Percentiles rank a stretch among this genome's conserved stretches.
These are phyloP conservation scores for Beta vulgaris DNA, from an alignment of 148 eudicot genomes.

Conservation along the genomic window DNA sequence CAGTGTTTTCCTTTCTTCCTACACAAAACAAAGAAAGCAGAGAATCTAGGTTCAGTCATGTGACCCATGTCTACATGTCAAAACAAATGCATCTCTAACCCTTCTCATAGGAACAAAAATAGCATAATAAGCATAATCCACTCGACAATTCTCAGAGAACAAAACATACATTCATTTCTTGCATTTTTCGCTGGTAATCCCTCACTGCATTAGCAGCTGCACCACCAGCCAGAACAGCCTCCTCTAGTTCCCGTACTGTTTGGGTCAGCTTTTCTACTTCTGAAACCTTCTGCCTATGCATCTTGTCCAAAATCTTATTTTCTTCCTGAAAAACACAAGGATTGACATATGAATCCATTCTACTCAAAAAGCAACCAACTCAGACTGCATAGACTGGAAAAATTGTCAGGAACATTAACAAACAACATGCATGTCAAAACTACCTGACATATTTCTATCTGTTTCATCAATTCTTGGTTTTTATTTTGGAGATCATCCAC, in stretches of 20 bases:
- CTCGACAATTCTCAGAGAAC: not conserved
- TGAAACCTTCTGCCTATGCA: slow-evolving; percentile 86
- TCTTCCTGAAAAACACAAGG: slow-evolving; percentile 61
- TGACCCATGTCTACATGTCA: not conserved
- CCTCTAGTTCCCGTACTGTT: slow-evolving; percentile 90
- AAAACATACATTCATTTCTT: slow-evolving; percentile 73
- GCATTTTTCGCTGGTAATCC: slow-evolving; percentile 91
- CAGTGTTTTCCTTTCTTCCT: slow-evolving; percentile 86
- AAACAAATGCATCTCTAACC: not conserved
- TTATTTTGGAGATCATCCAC: slow-evolving; percentile 96
- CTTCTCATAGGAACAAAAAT: not conserved
- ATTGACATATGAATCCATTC: slow-evolving; percentile 10
- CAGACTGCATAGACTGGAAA: not conserved
- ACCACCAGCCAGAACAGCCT: slow-evolving; percentile 97
- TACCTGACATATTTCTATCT: slow-evolving; percentile 98
- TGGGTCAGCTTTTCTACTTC: slow-evolving; percentile 94
- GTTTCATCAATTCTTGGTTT: slow-evolving; percentile 89
- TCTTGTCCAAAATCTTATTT: slow-evolving; percentile 83
- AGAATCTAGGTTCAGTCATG: not conserved
- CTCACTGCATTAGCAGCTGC: slow-evolving; percentile 99
- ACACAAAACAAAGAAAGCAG: slow-evolving; percentile 19
- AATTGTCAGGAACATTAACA: not conserved
- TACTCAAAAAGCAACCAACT: not conserved
- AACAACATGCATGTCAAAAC: not conserved
- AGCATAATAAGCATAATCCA: not conserved